Conservation (phyloP, 2,329 filamentous ascomycete genomes). For the Aspergillus fischeri region DNA sequence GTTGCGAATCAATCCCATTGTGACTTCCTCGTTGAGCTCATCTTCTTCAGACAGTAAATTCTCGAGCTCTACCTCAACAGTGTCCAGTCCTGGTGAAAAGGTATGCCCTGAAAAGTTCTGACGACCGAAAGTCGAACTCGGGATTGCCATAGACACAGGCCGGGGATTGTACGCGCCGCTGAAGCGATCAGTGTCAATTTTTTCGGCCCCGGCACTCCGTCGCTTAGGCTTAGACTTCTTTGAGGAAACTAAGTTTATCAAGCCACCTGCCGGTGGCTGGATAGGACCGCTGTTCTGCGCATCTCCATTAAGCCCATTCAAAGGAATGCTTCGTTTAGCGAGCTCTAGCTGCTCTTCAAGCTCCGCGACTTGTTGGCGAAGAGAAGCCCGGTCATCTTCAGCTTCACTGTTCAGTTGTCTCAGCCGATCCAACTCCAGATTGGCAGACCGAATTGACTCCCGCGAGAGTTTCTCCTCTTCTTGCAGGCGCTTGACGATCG, state of each 20-base stretch:
- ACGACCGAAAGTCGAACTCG: slow-evolving; percentile 50
- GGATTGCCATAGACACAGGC: slow-evolving; percentile 91
- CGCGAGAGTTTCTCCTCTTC: slow-evolving; percentile 86
- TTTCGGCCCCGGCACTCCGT: slow-evolving; percentile 83
- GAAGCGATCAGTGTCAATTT: slow-evolving; percentile 81
- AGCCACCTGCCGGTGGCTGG: slow-evolving; percentile 61
- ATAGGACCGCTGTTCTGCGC: slow-evolving; percentile 58
- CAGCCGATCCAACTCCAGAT: slow-evolving; percentile 73
- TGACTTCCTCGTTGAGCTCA: slow-evolving; percentile 92
- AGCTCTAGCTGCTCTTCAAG: slow-evolving; percentile 89
- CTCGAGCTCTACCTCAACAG: slow-evolving; percentile 92
- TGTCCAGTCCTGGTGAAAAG: slow-evolving; percentile 78
- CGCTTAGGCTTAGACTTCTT: slow-evolving; percentile 85
- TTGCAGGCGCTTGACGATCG: slow-evolving; percentile 88
- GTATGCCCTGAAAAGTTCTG: slow-evolving; percentile 71
- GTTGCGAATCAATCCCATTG: slow-evolving; percentile 91
- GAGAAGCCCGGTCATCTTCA: slow-evolving; percentile 78
- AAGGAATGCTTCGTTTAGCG: slow-evolving; percentile 71
- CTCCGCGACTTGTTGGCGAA: slow-evolving; percentile 83
- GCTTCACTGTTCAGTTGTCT: slow-evolving; percentile 70
- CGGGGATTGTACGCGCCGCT: slow-evolving; percentile 90
- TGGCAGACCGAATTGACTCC: slow-evolving; percentile 75
- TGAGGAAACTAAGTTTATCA: slow-evolving; percentile 94
- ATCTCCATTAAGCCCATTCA: slow-evolving; percentile 60
- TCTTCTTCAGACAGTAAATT: slow-evolving; percentile 92